Base-by-base conservation (phyloP, 495 filamentous ascomycete genomes). In the Friedmanniomyces endolithicus region DNA sequence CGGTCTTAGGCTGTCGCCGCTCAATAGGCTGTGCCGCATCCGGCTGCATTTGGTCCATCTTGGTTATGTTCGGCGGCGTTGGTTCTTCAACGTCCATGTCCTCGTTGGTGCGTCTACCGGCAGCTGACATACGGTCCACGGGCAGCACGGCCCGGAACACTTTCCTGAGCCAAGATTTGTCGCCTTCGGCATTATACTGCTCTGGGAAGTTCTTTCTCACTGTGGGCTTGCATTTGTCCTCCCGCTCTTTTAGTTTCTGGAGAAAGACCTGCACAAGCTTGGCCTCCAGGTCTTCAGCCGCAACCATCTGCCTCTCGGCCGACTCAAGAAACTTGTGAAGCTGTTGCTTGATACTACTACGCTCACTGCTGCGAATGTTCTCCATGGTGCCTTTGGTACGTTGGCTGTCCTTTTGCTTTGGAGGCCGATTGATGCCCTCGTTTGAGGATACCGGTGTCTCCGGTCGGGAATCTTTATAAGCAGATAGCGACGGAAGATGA, bases 41-140 rank as follows among this genome's bases (percentile, higher is more conserved):
- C 27, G 3, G 12, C 37, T 41, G 6, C 4, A 2, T 14, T 3
- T 41, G 37, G 6, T 41, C 17, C 3, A 14, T 41, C 17, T 41
- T 41, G 39, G 12, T 12, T 17, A 9, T 23, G 7, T 7, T 17
- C 9, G 29, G n/a, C 29, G 49, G 49, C n/a, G 12, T 8, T 6
- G 23, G 6, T 34, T 52, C 49, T 31, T 52, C 49, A 40, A 39
- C 49, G 40, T 52, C 49, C 29, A 41, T 41, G 16, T 39, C 49
- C 31, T 40, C 31, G 19, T 52, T 31, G 4, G 19, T 31, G 49
- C 23, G 25, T n/a, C 29, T 22, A 22, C 27, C 27, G 9, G 27
- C 27, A 31, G 27, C 4, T 9, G 9, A 31, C 3, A 31, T 3
- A 3, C 4, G 27, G 4, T 39, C 49, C 2, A 11, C 29, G 22